A percentile compares a stretch with the other conserved stretches of the same genome.
phyloP scores from a whole-genome alignment of 331 rosid genomes.

The Pyracantha coccinea region DNA sequence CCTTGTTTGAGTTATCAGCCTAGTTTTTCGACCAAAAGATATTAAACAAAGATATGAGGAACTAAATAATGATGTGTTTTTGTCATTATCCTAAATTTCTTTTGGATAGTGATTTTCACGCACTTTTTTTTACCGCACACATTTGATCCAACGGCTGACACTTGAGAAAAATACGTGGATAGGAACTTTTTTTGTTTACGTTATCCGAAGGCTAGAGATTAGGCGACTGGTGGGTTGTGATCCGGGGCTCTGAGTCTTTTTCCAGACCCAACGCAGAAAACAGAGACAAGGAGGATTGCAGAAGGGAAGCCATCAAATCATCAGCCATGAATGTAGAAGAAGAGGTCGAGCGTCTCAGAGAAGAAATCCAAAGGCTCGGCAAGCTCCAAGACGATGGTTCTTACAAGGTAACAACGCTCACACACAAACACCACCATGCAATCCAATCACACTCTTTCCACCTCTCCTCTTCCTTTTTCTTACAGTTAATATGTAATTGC shows the following conservation, averaged over 20 bases:
- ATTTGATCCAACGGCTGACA: no score
- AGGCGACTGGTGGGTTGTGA: not conserved
- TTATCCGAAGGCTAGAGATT: no score
- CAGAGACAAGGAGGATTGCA: not conserved
- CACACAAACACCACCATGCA: no score
- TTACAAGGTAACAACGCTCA: slow-evolving; percentile 47
- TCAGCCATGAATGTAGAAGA: slow-evolving; percentile 73
- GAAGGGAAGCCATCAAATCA: not conserved
- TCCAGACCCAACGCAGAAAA: not conserved
- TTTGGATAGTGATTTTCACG: no score
- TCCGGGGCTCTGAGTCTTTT: not conserved
- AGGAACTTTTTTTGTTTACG: no score
- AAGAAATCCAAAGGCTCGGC: slow-evolving; percentile 85
- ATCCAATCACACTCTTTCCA: no score
- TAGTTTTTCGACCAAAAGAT: no score
- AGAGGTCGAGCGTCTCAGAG: slow-evolving; percentile 64
- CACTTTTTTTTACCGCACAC: accelerated
- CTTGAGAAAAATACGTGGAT: no score
- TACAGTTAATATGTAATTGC: not conserved
- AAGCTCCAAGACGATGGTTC: slow-evolving; percentile 71
- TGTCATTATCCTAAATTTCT: no score
- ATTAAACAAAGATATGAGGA: no score
- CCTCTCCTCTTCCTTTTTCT: not conserved
- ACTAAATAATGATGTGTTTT: no score
- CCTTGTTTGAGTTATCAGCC: no score